Base-by-base conservation (phyloP, 2,329 filamentous ascomycete species). In the Metarhizium robertsii region DNA sequence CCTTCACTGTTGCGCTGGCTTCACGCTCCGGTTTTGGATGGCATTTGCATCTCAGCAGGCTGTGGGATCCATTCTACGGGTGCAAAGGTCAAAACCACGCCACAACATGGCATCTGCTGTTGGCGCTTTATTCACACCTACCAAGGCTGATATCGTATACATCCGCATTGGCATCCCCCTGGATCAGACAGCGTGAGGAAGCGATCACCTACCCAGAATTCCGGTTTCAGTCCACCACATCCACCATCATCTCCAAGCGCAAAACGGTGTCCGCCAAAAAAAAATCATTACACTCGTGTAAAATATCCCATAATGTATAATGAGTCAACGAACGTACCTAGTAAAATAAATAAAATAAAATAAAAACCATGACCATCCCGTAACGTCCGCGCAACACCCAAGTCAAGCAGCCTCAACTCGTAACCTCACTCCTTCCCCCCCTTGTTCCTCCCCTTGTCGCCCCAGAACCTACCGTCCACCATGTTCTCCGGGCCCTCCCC, bases 391-490 rank as follows among this genome's bases (percentile, higher is more conserved):
- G 32, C 1, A 11, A 3, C 32, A 11, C 32, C 32, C 3, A 71
- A 69, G 53, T 43, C 6, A 70, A 40, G 38, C 25, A 25, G 25
- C 25, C 25, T 25, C 25, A 25, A 40, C 38, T 71, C 59, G 59
- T 56, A 65, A 61, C 69, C 70, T 65, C 54, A 60, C 68, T 71
- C 67, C 32, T 20, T n/a, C 2, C 42, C 4, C 43, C 25, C 14
- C 43, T 45, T 40, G 30, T 47, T 48, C 55, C 42, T 61, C 55
- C 29, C 11, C 18, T 25, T 32, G 34, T 50, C 1, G 0, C 53
- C 69, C 79, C 80, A 84, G 58, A 79, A 85, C 18, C 73, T 76
- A 65, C 78, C 77, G 57, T 80, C 70, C 2, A 84, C 79, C 68
- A 78, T 78, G 56, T 82, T 78, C 1, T 70, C 66, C 1, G 63